Evolutionary conservation across 2,329 filamentous ascomycete genomes (phyloP).

Genomic region (Neurospora sp.): DNA sequence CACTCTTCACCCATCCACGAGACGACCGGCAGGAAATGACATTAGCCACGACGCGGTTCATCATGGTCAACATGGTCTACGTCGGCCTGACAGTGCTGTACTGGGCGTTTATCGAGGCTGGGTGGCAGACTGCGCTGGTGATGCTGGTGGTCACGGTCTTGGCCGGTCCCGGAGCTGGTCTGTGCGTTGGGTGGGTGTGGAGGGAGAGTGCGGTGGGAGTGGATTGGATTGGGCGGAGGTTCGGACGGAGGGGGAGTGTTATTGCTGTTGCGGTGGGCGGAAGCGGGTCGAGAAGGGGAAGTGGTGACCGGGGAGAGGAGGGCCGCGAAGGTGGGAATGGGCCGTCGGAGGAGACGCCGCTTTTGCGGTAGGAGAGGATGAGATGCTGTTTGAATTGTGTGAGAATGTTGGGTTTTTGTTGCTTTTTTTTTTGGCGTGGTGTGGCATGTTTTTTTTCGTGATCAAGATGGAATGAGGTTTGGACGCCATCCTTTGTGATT

Average conservation of each 20-base stretch:
- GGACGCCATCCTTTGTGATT: background rate
- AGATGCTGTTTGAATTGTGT: background rate
- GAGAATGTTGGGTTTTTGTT: background rate
- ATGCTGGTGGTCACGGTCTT: slow-evolving; percentile 19
- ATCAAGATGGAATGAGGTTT: background rate
- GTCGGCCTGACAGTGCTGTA: slow-evolving; percentile 39
- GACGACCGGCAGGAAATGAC: slow-evolving; percentile 42
- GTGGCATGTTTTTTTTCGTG: background rate
- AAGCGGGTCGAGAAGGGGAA: slow-evolving; percentile 9
- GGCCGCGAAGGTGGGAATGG: too few relatives aligned
- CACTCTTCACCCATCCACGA: slow-evolving; percentile 18
- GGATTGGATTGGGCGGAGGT: slow-evolving; percentile 3
- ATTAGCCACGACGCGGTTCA: slow-evolving; percentile 32
- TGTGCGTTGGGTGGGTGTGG: slow-evolving; percentile 25
- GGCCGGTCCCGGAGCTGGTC: slow-evolving; percentile 27
- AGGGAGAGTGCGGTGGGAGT: slow-evolving; percentile 18
- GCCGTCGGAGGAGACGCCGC: slow-evolving; percentile 20
- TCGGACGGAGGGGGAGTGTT: slow-evolving; percentile 3
- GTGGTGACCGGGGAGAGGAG: background rate
- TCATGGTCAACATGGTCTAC: slow-evolving; percentile 37
- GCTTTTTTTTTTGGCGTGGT: background rate
- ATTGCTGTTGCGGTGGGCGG: slow-evolving; percentile 16
- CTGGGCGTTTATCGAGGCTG: slow-evolving; percentile 43
- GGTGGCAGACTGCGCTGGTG: slow-evolving; percentile 26
- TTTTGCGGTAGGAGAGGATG: slow-evolving; percentile 15